phyloP scores from a whole-genome alignment of 2,329 filamentous ascomycete genomes.

The Colletotrichum neosansevieriae region DNA sequence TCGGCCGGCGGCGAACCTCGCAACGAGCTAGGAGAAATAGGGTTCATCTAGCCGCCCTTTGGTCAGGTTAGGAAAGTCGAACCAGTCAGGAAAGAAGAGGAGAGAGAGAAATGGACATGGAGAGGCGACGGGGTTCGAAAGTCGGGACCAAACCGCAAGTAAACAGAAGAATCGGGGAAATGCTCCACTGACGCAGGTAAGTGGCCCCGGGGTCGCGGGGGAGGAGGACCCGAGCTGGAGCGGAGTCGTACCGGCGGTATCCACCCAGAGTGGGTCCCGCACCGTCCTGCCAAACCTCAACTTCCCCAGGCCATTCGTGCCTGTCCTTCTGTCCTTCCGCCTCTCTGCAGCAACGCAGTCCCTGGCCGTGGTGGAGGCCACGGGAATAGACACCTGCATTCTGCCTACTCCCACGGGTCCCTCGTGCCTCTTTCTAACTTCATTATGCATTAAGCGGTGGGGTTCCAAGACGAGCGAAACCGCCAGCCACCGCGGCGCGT shows the following conservation, averaged over 20 bases:
- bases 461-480: conserved; percentile 2
- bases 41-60: conserved; percentile 5
- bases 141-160: not conserved
- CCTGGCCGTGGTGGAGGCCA: not conserved
- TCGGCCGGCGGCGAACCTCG: not conserved
- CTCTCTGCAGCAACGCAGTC: not conserved
- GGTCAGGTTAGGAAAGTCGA: not conserved
- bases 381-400: not conserved
- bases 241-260: conserved; percentile 7
- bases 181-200: conserved; percentile 37
- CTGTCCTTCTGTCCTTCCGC: not conserved
- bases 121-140: not conserved
- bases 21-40: not conserved
- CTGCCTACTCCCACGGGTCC: not conserved
- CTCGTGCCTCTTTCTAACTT: not conserved
- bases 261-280: conserved; percentile 3
- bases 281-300: not conserved
- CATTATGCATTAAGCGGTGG: not conserved
- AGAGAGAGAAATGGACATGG: not conserved
- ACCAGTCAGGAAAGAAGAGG: not conserved
- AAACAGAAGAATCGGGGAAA: conserved; percentile 28
- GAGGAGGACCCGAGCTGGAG: conserved; percentile 35
- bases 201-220: conserved; percentile 34
- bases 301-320: not conserved
- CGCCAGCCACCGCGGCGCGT: conserved; percentile 14